A percentile compares a stretch with the other conserved stretches of the same genome.
Conservation (phyloP, 176 grass and related monocot genomes). For the Neostapfia colusana region DNA sequence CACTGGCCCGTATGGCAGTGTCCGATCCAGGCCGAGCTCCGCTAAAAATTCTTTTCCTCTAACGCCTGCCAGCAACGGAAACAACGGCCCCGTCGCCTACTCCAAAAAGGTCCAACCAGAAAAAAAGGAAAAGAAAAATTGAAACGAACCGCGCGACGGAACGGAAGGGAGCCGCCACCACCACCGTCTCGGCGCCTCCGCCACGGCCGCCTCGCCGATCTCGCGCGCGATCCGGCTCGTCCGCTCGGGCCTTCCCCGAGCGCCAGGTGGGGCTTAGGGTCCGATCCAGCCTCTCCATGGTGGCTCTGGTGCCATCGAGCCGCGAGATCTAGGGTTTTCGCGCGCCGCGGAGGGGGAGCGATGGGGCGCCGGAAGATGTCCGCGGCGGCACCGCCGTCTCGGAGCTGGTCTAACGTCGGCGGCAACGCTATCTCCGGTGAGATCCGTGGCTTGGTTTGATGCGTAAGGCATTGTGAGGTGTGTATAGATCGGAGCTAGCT, state of each 20-base stretch:
- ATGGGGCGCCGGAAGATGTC: slow-evolving; percentile 49
- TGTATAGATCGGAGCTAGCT: slow-evolving; percentile 26
- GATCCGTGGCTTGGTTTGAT: slow-evolving; percentile 24
- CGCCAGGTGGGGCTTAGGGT: slow-evolving; percentile 12
- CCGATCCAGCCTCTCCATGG: slow-evolving; percentile 31
- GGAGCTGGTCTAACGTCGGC: slow-evolving; percentile 31
- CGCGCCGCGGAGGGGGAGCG: slow-evolving; percentile 18
- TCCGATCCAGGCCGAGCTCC: background rate
- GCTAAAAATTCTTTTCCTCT: background rate
- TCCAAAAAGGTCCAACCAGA: background rate
- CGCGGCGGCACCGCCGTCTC: slow-evolving; percentile 14
- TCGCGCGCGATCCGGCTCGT: slow-evolving; percentile 10
- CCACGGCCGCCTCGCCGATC: slow-evolving; percentile 14
- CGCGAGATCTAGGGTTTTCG: slow-evolving; percentile 58
- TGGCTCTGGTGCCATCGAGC: slow-evolving; percentile 2
- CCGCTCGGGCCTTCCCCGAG: background rate
- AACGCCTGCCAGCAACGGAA: slow-evolving; percentile 43
- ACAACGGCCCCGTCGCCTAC: slow-evolving; percentile 34
- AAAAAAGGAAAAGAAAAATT: slow-evolving; percentile 4
- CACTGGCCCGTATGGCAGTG: background rate
- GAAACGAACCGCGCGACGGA: slow-evolving; percentile 27
- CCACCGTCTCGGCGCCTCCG: slow-evolving; percentile 17
- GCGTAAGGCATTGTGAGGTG: background rate
- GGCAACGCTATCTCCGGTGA: slow-evolving; percentile 45
- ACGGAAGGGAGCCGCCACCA: background rate